A percentile compares a stretch with the other conserved stretches of the same genome.
Evolutionary conservation across 148 eudicot genomes (phyloP).

Genomic region (Rhododendron henanense): DNA sequence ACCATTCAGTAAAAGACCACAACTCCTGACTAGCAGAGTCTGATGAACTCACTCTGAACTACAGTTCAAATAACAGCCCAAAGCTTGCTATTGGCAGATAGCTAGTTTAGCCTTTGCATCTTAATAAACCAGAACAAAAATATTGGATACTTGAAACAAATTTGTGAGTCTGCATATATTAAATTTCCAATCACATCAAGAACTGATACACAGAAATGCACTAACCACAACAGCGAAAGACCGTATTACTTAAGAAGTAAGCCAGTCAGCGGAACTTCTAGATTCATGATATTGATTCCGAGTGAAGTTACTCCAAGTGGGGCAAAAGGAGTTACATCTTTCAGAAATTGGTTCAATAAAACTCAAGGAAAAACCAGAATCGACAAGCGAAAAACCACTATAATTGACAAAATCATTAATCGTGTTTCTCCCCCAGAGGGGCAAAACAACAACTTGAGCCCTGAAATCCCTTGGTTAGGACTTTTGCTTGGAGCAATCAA

Average conservation of each 20-base stretch:
- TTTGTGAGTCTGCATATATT: not conserved
- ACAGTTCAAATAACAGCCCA: not conserved
- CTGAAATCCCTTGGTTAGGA: not conserved
- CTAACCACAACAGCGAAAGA: not conserved
- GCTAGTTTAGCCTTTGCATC: not conserved
- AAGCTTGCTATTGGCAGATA: not conserved
- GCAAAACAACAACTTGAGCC: not conserved
- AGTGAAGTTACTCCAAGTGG: not conserved
- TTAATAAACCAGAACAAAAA: not conserved
- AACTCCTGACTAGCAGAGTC: not conserved
- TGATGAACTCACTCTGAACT: not conserved
- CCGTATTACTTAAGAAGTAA: not conserved
- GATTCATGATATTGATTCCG: not conserved
- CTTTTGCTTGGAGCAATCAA: not conserved
- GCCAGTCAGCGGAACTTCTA: not conserved
- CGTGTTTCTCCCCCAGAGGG: not conserved
- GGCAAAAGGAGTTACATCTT: not conserved
- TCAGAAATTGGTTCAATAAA: not conserved
- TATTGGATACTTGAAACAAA: not conserved
- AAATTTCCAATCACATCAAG: not conserved
- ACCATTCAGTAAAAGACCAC: not conserved
- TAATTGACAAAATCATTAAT: constrained; percentile 4
- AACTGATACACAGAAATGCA: not conserved
- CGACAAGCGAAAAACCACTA: constrained; percentile 11
- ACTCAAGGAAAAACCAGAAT: not conserved